phyloP scores from a whole-genome alignment of 2,329 filamentous ascomycete species.

The Graphilbum fragrans region DNA sequence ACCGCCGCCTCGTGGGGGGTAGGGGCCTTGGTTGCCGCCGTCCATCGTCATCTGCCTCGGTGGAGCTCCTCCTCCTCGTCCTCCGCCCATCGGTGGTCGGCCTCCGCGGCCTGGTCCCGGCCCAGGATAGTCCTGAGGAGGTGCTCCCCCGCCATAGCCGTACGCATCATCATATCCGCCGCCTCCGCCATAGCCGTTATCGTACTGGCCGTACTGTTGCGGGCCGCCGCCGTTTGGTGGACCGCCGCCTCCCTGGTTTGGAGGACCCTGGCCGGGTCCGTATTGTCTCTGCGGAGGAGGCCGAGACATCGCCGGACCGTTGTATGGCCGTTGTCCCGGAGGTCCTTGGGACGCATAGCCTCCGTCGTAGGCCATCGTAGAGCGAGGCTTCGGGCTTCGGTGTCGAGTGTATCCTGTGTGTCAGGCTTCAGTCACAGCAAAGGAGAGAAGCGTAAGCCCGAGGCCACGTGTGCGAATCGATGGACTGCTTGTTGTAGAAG shows the following conservation, averaged over 20 bases:
- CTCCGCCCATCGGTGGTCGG: constrained; percentile 29
- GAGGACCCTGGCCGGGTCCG: constrained; percentile 16
- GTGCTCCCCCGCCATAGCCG: constrained; percentile 27
- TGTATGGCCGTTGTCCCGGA: constrained; percentile 32
- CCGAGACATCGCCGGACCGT: constrained; percentile 30
- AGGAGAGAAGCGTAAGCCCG: too few species aligned
- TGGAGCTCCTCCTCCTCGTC: constrained; percentile 29
- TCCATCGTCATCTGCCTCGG: constrained; percentile 24
- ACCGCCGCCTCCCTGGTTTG: constrained; percentile 17
- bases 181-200: constrained; percentile 17
- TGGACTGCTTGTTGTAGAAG: too few species aligned
- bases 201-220: constrained; percentile 31
- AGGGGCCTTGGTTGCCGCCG: constrained; percentile 23
- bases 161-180: constrained; percentile 30
- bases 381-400: too few species aligned
- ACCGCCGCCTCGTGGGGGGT: constrained; percentile 23
- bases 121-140: constrained; percentile 28
- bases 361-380: constrained; percentile 37
- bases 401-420: too few species aligned
- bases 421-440: too few species aligned
- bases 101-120: constrained; percentile 22
- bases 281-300: constrained; percentile 25
- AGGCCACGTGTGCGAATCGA: too few species aligned
- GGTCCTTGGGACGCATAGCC: constrained; percentile 25
- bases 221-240: constrained; percentile 8